Base-by-base conservation (phyloP, 2,329 filamentous ascomycete genomes). In the Cercospora janseana region DNA sequence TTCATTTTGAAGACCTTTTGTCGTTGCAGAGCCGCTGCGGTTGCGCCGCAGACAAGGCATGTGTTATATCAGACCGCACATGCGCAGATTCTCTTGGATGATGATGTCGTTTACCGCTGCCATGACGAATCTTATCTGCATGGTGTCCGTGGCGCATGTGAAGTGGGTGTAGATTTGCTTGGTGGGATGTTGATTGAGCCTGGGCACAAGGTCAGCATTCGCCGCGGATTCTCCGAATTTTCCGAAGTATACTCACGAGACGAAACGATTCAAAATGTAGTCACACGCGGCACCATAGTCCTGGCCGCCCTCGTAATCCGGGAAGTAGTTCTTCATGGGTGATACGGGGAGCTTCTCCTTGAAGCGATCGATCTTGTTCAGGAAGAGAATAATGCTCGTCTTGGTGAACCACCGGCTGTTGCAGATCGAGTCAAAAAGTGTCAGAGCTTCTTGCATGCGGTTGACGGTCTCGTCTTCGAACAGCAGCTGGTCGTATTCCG, bases 161-260 rank as follows among this genome's bases (percentile, higher is more conserved):
- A 98, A 98, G 74, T 97, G 93, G 52, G 93, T 98, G 79, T 98
- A 98, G 71, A 98, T 97, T 73, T 98, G 93, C 80, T 98, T 98
- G 48, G 90, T 95, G 78, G 97, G 93, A 71, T 96, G 92, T 75
- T 97, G 93, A 77, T 98, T 98, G 69, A 98, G 78, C 69, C 66
- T 69, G 51, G 12, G 27, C 34, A 20, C 34, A 38, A 24, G 40
- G 55, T 61, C 34, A 62, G 59, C 45, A n/a, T 48, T 24, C 35
- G 20, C 18, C 27, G 3, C 38, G 8, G 6, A 29, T 5, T 9
- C 24, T n/a, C 18, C 20, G 35, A 32, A 32, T 12, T 10, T 32
- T 15, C 5, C 8, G 38, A 8, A 9, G 13, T n/a, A 32, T n/a
- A 66, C 65, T 63, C 54, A 67, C 65, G 65, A 67, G 65, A 97